Percentiles rank a stretch among this genome's conserved stretches.
Evolutionary conservation across 1,284 basidiomycete genomes (phyloP).

Genomic region (Cryptococcus sp.): DNA sequence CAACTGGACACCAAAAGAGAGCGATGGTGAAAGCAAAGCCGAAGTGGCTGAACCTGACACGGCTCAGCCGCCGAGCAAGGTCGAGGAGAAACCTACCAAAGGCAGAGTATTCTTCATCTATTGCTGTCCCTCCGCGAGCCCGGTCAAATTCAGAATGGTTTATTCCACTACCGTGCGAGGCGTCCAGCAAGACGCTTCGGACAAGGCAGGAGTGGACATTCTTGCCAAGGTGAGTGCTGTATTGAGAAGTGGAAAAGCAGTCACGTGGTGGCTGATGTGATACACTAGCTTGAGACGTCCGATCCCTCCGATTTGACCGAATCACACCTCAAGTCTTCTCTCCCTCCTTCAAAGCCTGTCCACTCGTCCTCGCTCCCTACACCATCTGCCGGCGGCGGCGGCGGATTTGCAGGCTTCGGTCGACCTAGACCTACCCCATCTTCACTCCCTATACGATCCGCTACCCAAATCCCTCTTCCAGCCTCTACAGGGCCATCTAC

Average conservation of each 20-base stretch:
- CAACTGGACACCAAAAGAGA: slow-evolving; percentile 13
- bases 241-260: not conserved
- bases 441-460: slow-evolving; percentile 22
- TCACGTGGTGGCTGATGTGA: not conserved
- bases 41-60: slow-evolving; percentile 16
- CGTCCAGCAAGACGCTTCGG: slow-evolving; percentile 63
- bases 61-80: not conserved
- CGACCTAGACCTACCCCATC: slow-evolving; percentile 26
- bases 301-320: slow-evolving; percentile 73
- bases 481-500: slow-evolving; percentile 28
- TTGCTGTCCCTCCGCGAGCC: slow-evolving; percentile 75
- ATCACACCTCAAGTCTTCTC: slow-evolving; percentile 62
- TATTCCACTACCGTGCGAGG: slow-evolving; percentile 71
- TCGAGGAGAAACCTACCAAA: slow-evolving; percentile 22
- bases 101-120: slow-evolving; percentile 73
- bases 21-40: slow-evolving; percentile 9
- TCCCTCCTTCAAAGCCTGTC: slow-evolving; percentile 47
- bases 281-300: slow-evolving; percentile 72
- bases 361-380: slow-evolving; percentile 39
- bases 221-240: slow-evolving; percentile 42
- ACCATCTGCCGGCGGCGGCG: slow-evolving; percentile 15
- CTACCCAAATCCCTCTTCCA: slow-evolving; percentile 32
- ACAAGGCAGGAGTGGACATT: slow-evolving; percentile 55
- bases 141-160: slow-evolving; percentile 80
- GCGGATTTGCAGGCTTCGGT: slow-evolving; percentile 22